Base-by-base conservation (phyloP, 2,329 filamentous ascomycete genomes). In the Arthrobotrys pseudoclavata region DNA sequence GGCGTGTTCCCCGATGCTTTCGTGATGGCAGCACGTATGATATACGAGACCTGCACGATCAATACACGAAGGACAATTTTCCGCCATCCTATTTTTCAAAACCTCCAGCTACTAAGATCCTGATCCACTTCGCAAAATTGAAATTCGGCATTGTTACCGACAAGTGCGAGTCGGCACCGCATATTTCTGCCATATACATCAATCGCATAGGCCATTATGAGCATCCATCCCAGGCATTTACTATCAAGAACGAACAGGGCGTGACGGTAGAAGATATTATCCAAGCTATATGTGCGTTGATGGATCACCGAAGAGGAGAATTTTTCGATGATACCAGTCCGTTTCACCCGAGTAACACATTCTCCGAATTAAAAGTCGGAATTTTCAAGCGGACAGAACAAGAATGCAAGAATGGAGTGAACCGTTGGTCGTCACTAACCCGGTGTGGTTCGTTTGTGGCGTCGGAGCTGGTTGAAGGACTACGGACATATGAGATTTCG, bases 251-350 rank as follows among this genome's bases (percentile, higher is more conserved):
- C 12, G 37, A 47, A 7, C 3, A 29, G 5, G 57, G 57, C 0
- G 37, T 62, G 4, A 62, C 37, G 13, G 57, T 62, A 2, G 37
- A 62, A 12, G 37, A 62, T 26, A 62, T 62, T 2, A 9, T 62
- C 4, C 5, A 12, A 10, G 13, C 37, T 4, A n/a, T 62, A 7
- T 45, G 12, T 9, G 3, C 6, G 1, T 13, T 62, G 20, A 45
- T 62, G 37, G 37, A 47, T 6, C 12, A 1, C 1, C 5, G 20
- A 3, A 3, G 10, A 6, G 22, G 24, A 29, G 45, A 24, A 18
- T 10, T 1, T 7, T 6, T 5, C 13, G 4, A 4, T 9, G 15
- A 20, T 37, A 2, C 24, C 9, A 13, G 13, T 26, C 26, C 47
- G 2, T 1, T 13, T 15, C 20, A 7, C 4, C 24, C 13, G 12